Evolutionary conservation across 371 early-diverging fungal species (phyloP).

Genomic region (Furculomyces boomerangus): DNA sequence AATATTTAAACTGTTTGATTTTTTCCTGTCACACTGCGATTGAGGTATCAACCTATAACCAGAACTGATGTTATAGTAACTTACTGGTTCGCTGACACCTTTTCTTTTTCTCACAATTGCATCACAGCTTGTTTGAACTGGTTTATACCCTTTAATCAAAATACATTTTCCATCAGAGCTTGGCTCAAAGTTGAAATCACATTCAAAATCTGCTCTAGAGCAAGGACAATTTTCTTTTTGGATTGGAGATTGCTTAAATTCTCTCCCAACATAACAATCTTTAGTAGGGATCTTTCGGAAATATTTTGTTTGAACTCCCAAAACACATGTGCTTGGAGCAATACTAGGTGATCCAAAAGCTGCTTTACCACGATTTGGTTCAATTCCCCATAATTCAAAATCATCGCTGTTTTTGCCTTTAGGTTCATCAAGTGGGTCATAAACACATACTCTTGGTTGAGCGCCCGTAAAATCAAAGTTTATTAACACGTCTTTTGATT

Average conservation of each 20-base stretch:
- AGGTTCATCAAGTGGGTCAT: conserved; percentile 17
- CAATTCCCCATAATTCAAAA: conserved; percentile 60
- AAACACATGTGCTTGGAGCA: conserved; percentile 35
- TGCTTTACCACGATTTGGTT: conserved; percentile 15
- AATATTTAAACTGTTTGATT: conserved; percentile 30
- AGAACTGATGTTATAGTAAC: conserved; percentile 34
- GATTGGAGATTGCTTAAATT: conserved; percentile 37
- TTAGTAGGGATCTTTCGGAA: conserved; percentile 54
- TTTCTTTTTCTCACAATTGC: conserved; percentile 20
- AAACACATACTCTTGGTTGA: conserved; percentile 36
- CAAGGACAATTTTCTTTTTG: conserved; percentile 52
- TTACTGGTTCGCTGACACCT: not conserved
- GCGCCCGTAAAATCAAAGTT: conserved; percentile 60
- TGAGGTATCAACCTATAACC: conserved; percentile 63
- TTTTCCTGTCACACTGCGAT: conserved; percentile 30
- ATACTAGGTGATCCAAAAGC: not conserved
- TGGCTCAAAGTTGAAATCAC: conserved; percentile 53
- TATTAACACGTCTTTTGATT: conserved; percentile 30
- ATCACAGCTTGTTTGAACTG: conserved; percentile 32
- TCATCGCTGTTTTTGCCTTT: conserved; percentile 33
- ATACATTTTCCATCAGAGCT: conserved; percentile 29
- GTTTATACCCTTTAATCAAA: conserved; percentile 36
- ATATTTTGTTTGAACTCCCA: conserved; percentile 56
- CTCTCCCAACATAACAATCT: conserved; percentile 61
- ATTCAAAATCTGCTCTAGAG: conserved; percentile 70